Evolutionary conservation across 768 basidiomycete genomes (phyloP).

Genomic region (Kwoniella botswanensis): DNA sequence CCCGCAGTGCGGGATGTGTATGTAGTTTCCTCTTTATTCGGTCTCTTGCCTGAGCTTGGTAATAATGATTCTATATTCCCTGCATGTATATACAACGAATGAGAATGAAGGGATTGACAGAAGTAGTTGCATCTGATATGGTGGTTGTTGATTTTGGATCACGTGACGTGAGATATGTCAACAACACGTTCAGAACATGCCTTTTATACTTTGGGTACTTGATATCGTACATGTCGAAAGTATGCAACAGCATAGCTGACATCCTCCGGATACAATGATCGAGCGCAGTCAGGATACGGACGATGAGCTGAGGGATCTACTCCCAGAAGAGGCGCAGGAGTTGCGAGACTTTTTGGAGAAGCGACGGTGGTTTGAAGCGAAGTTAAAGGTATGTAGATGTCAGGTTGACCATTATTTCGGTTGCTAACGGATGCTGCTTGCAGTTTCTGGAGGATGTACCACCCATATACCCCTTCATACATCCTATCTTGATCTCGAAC

Average conservation of each 20-base stretch:
- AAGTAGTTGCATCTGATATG: no score
- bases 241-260: no score
- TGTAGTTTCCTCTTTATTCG: not conserved
- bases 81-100: slow-evolving; percentile 10
- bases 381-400: slow-evolving; percentile 36
- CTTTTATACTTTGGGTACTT: not conserved
- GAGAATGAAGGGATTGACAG: not conserved
- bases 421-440: slow-evolving; percentile 4
- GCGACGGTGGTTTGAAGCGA: slow-evolving; percentile 48
- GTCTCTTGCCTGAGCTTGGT: not conserved
- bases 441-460: slow-evolving; percentile 37
- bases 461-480: slow-evolving; percentile 46
- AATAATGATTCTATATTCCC: slow-evolving; percentile 10
- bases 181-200: slow-evolving; percentile 5
- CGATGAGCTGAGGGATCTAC: slow-evolving; percentile 42
- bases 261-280: not conserved
- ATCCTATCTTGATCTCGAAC: slow-evolving; percentile 15
- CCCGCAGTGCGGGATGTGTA: slow-evolving; percentile 4
- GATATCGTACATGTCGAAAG: not conserved
- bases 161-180: slow-evolving; percentile 11
- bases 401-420: no score
- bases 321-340: slow-evolving; percentile 40
- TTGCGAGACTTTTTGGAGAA: slow-evolving; percentile 45
- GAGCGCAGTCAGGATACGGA: slow-evolving; percentile 5
- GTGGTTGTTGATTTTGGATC: not conserved